These are phyloP conservation scores for Hansenula sp. DNA, from an alignment of 1,139 yeast species.

Conservation along the genomic window DNA sequence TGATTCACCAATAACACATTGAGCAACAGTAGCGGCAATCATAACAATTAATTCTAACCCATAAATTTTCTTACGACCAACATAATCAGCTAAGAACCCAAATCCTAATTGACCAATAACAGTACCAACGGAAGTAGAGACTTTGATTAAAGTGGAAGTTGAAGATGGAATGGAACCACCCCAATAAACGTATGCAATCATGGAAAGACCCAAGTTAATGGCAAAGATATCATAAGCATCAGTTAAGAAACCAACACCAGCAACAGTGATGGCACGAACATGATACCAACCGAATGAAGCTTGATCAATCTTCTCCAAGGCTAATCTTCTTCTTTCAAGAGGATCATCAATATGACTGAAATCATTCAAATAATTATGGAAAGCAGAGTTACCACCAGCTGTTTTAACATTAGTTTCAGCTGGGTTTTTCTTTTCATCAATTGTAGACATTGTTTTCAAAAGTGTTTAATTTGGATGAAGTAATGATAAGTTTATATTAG, in stretches of 20 bases:
- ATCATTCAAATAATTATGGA: slow-evolving; percentile 81
- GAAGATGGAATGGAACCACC: slow-evolving; percentile 58
- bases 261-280: slow-evolving; percentile 79
- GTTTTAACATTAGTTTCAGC: slow-evolving; percentile 32
- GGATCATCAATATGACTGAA: slow-evolving; percentile 86
- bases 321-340: slow-evolving; percentile 83
- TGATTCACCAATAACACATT: slow-evolving; percentile 65
- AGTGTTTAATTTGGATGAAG: background rate
- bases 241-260: slow-evolving; percentile 92
- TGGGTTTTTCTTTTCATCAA: slow-evolving; percentile 17
- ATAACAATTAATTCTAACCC: slow-evolving; percentile 85
- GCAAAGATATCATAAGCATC: slow-evolving; percentile 93
- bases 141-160: slow-evolving; percentile 72
- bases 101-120: slow-evolving; percentile 88
- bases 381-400: slow-evolving; percentile 84
- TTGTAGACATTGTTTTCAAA: slow-evolving; percentile 3
- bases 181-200: slow-evolving; percentile 78
- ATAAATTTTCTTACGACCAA: slow-evolving; percentile 86
- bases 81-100: slow-evolving; percentile 78
- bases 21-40: slow-evolving; percentile 76
- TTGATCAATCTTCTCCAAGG: slow-evolving; percentile 83
- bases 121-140: slow-evolving; percentile 90
- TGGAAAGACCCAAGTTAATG: slow-evolving; percentile 73
- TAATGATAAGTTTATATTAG: background rate
- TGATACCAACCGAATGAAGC: slow-evolving; percentile 88